Conservation (phyloP, 2,329 filamentous ascomycete genomes). For the Stachybotrys elegans region DNA sequence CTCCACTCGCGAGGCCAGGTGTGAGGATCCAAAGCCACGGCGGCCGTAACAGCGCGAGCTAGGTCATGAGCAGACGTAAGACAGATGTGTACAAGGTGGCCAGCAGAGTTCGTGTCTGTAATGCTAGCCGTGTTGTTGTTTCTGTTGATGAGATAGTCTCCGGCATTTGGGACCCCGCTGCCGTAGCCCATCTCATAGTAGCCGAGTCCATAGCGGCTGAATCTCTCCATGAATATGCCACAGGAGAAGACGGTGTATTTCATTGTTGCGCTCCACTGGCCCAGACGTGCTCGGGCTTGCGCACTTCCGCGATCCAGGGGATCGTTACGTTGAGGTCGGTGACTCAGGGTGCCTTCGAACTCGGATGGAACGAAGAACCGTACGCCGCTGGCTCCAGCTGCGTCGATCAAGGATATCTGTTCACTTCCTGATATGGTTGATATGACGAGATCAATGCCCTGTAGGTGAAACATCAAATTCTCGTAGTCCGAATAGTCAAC, state of each 20-base stretch:
- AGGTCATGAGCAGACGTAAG: slow-evolving; percentile 68
- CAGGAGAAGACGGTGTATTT: slow-evolving; percentile 68
- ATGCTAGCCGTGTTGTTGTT: slow-evolving; percentile 53
- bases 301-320: slow-evolving; percentile 56
- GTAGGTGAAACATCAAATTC: slow-evolving; percentile 59
- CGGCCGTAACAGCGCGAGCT: slow-evolving; percentile 64
- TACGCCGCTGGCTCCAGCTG: slow-evolving; percentile 60
- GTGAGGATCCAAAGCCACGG: slow-evolving; percentile 54
- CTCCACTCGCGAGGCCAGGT: slow-evolving; percentile 65
- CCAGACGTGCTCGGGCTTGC: slow-evolving; percentile 51
- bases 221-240: slow-evolving; percentile 71
- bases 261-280: slow-evolving; percentile 52
- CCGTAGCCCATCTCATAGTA: slow-evolving; percentile 53
- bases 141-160: slow-evolving; percentile 63
- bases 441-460: slow-evolving; percentile 68
- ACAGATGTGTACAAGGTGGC: slow-evolving; percentile 50
- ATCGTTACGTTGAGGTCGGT: slow-evolving; percentile 47
- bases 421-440: slow-evolving; percentile 64
- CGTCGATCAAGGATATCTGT: slow-evolving; percentile 68
- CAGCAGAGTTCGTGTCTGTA: slow-evolving; percentile 47
- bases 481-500: slow-evolving; percentile 61
- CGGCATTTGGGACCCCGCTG: slow-evolving; percentile 50
- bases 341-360: slow-evolving; percentile 61
- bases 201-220: slow-evolving; percentile 61
- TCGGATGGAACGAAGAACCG: slow-evolving; percentile 69